phyloP scores from a whole-genome alignment of 2,329 filamentous ascomycete species.

The Amauroascus niger region DNA sequence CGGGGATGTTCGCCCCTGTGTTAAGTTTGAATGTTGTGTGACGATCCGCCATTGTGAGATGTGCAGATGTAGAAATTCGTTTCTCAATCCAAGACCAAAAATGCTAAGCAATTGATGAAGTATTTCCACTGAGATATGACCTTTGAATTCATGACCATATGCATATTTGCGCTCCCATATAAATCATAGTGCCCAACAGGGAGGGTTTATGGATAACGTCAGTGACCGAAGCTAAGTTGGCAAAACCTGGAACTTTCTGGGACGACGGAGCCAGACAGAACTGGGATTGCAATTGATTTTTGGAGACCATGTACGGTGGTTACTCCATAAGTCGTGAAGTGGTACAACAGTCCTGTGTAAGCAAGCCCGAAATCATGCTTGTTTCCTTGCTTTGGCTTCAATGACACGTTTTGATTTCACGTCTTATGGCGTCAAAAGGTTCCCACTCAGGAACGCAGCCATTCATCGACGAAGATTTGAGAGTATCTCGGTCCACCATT shows the following conservation, averaged over 20 bases:
- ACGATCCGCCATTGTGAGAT: conserved; percentile 15
- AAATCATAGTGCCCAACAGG: neutral
- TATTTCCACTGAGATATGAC: neutral
- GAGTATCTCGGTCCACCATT: too few relatives aligned
- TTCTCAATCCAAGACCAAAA: neutral
- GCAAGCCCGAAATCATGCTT: too few relatives aligned
- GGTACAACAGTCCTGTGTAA: too few relatives aligned
- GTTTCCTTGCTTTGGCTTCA: too few relatives aligned
- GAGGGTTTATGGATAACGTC: conserved; percentile 4
- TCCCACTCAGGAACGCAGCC: too few relatives aligned
- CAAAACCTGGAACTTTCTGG: conserved; percentile 4
- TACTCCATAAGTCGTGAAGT: too few relatives aligned
- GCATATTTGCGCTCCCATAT: neutral
- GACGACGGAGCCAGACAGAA: neutral
- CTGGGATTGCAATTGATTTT: neutral
- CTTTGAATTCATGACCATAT: neutral
- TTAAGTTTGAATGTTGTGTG: conserved; percentile 38
- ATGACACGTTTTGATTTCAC: too few relatives aligned
- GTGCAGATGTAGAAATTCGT: neutral
- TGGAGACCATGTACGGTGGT: too few relatives aligned
- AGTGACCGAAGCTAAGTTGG: conserved; percentile 5
- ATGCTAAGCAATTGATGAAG: neutral
- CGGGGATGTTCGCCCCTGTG: conserved; percentile 40
- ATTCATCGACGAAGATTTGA: too few relatives aligned
- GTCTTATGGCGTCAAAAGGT: too few relatives aligned